Evolutionary conservation across 2,329 filamentous ascomycete genomes (phyloP), one percentile per base, ranked within the genome.

Genomic region (Sporothrix humicola): DNA sequence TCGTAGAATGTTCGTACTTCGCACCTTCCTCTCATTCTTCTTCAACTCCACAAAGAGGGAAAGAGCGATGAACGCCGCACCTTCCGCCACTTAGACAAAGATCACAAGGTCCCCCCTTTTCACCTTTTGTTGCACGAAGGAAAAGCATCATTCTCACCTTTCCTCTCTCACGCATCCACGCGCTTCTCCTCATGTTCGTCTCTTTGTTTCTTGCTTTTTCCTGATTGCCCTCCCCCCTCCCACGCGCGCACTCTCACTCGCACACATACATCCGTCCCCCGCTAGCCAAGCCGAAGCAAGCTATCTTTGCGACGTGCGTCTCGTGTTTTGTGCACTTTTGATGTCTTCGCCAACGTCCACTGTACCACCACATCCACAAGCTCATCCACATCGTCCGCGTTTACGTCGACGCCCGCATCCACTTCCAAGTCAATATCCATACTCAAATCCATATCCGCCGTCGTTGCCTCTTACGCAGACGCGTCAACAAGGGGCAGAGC

Each of bases 91-190:
- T 37, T 37, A 13, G 15, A 52, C 26, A n/a, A 37, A 37, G 65
- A 69, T 69, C 65, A 54, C 65, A 31, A 69, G 65, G 65, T n/a
- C 12, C 15, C 59, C 59, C 61, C 66, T 37, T 52, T 54, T 31
- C 17, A 37, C 31, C 12, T 56, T n/a, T 12, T 20, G 15, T 46
- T 17, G 37, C 31, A 37, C 31, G 26, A 12, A 13, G 23, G 31
- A 17, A n/a, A 63, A 37, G 48, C 23, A 42, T 69, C 26, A 69
- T 54, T 17, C 61, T 48, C n/a, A 66, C 42, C n/a, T 23, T 26
- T 66, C 20, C 58, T 63, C 58, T 20, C 31, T 17, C 31, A 26
- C 23, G 31, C 31, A 37, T 37, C 31, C 31, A 37, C 31, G 31
- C 31, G 31, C 7, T 37, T 37, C 31, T 37, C 13, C 26, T 26